Evolutionary conservation across 2,329 filamentous ascomycete species (phyloP), one percentile per base, ranked within the genome.

Genomic region (Botrytis squamosa): DNA sequence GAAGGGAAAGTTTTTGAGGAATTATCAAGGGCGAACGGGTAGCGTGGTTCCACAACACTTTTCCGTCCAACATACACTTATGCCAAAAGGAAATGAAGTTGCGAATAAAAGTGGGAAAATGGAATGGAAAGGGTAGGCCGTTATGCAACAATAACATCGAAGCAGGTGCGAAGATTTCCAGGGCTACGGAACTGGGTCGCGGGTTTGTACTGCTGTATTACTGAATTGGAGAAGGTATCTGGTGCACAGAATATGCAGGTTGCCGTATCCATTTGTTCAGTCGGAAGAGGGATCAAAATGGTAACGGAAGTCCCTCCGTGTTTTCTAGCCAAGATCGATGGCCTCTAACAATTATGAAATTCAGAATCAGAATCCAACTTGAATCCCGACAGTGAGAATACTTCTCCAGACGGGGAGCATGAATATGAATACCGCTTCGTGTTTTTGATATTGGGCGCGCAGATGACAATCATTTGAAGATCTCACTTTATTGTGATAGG

Each of bases 171-270:
- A 69, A 69, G 66, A 57, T 42, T 69, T 69, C 66, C 66, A 69
- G 49, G 66, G 66, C 66, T 69, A 69, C 66, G 66, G 66, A 57
- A 57, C 66, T 57, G 66, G 66, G 66, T 69, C 66, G 66, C 66
- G 49, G 66, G 18, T 69, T 57, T n/a, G 49, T 69, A 25, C 49
- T 69, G 66, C 16, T 42, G 66, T 69, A 57, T 57, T 12, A 57
- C 66, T 57, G 66, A 69, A 44, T 38, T 25, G 40, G 49, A 69
- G 52, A 57, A 69, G 49, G 25, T 57, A 33, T 68, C 49, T 57
- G 66, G 36, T 42, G 66, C 20, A 69, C 66, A 57, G 66, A 59
- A 69, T 69, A 57, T 69, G 66, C 49, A 69, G 36, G 66, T 69
- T 57, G 4, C 66, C 66, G 38, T 44, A 38, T 57, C 66, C 49